Percentiles rank a stretch among this genome's conserved stretches.
Evolutionary conservation across 768 basidiomycete genomes (phyloP).

Genomic region (Trametes meyenii): DNA sequence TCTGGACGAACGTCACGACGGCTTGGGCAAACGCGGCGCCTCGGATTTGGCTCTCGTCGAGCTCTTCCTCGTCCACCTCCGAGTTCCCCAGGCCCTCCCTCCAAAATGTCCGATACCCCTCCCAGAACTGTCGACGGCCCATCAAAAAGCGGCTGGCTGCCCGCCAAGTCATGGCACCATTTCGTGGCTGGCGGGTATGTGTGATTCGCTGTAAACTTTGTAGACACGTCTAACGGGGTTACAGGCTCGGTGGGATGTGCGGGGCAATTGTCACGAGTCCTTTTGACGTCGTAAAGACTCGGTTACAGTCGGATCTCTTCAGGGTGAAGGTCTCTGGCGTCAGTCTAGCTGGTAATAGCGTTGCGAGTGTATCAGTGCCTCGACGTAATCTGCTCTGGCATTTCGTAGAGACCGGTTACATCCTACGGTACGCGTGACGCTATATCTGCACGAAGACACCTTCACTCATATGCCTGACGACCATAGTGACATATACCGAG

Average conservation of each 20-base stretch:
- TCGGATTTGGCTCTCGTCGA: constrained; percentile 11
- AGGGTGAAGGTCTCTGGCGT: constrained; percentile 44
- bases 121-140: constrained; percentile 36
- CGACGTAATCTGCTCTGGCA: constrained; percentile 75
- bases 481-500: constrained; percentile 85
- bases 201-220: background rate
- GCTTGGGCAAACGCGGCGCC: constrained; percentile 7
- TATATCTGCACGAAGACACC: background rate
- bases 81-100: background rate
- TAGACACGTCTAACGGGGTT: background rate
- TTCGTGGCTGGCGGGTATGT: constrained; percentile 87
- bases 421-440: constrained; percentile 67
- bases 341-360: constrained; percentile 35
- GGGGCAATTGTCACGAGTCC: constrained; percentile 96
- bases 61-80: constrained; percentile 18
- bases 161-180: constrained; percentile 83
- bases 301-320: constrained; percentile 91
- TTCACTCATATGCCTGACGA: background rate
- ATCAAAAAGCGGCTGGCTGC: constrained; percentile 45
- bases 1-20: background rate
- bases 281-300: constrained; percentile 98
- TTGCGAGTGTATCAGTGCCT: constrained; percentile 31
- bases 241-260: constrained; percentile 94
- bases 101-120: constrained; percentile 28
- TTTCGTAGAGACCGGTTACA: constrained; percentile 92